A percentile compares a stretch with the other conserved stretches of the same genome.
Conservation (phyloP, 306 rosid species). For the Inga leiocalycina region DNA sequence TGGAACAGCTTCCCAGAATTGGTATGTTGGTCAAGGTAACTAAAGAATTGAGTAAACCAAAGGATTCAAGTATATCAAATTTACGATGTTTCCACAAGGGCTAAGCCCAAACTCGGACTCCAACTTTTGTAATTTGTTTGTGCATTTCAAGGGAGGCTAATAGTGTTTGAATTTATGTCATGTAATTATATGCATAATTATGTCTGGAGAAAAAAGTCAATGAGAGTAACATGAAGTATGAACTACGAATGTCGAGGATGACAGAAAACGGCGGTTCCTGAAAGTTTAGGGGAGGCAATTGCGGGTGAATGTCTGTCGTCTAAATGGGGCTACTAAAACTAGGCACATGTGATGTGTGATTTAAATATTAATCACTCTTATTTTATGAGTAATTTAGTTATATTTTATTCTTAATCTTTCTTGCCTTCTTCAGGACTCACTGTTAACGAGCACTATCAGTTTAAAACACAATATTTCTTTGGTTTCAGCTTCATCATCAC, state of each 20-base stretch:
- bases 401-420: neutral
- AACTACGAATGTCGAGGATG: neutral
- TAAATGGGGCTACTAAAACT: neutral
- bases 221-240: neutral
- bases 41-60: neutral
- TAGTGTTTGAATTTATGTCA: neutral
- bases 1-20: conserved; percentile 8
- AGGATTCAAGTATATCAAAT: neutral
- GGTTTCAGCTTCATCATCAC: neutral
- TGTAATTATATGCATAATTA: no score
- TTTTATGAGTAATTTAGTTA: neutral
- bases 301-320: conserved; percentile 55
- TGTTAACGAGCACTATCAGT: neutral
- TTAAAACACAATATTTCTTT: neutral
- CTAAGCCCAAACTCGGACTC: neutral
- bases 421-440: neutral
- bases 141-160: neutral
- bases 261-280: neutral
- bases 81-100: no score
- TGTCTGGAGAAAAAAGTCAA: neutral
- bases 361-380: neutral
- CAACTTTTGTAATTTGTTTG: neutral
- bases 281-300: conserved; percentile 42
- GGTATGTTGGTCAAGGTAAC: conserved; percentile 69
- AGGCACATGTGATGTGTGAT: neutral